A percentile compares a stretch with the other conserved stretches of the same genome.
Evolutionary conservation across 108 stramenopile species (phyloP).

Genomic region (Skeletonema costatum): DNA sequence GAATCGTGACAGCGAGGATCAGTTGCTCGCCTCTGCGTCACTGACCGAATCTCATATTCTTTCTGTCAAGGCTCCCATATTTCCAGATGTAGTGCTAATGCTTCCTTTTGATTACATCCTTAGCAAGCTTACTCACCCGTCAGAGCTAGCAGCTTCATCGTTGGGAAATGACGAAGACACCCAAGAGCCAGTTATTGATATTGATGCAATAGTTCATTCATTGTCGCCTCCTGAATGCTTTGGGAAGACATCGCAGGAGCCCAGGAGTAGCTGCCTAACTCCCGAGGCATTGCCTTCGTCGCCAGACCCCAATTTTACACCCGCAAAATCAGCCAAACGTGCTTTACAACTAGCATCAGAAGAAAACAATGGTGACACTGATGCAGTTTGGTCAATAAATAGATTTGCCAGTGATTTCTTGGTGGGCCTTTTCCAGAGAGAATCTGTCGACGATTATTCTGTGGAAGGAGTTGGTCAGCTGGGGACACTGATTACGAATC

Average conservation of each 20-base stretch:
- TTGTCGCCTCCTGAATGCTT: slow-evolving; percentile 83
- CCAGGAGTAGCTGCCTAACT: neutral
- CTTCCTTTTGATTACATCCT: slow-evolving; percentile 79
- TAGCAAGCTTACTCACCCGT: slow-evolving; percentile 58
- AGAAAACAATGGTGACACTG: slow-evolving; percentile 4
- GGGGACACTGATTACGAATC: slow-evolving; percentile 19
- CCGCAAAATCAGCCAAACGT: slow-evolving; percentile 6
- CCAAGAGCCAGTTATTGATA: slow-evolving; percentile 63
- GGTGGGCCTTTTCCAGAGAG: slow-evolving; percentile 21
- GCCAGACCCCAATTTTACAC: slow-evolving; percentile 29
- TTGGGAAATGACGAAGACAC: slow-evolving; percentile 33
- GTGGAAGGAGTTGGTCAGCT: slow-evolving; percentile 18
- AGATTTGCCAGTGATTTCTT: slow-evolving; percentile 44
- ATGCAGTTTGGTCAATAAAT: slow-evolving; percentile 34
- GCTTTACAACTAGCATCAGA: neutral
- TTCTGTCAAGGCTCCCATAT: slow-evolving; percentile 64
- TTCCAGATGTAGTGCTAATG: slow-evolving; percentile 68
- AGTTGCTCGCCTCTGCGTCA: slow-evolving; percentile 62
- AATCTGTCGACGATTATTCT: neutral
- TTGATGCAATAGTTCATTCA: slow-evolving; percentile 61
- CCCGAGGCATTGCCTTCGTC: slow-evolving; percentile 23
- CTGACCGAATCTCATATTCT: slow-evolving; percentile 80
- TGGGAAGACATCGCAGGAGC: slow-evolving; percentile 26
- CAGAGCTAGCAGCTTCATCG: slow-evolving; percentile 24
- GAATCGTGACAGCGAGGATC: slow-evolving; percentile 32